Percentiles rank a stretch among this genome's conserved stretches.
Evolutionary conservation across 441 rosid species (phyloP).

Genomic region (Pelargonium australe): DNA sequence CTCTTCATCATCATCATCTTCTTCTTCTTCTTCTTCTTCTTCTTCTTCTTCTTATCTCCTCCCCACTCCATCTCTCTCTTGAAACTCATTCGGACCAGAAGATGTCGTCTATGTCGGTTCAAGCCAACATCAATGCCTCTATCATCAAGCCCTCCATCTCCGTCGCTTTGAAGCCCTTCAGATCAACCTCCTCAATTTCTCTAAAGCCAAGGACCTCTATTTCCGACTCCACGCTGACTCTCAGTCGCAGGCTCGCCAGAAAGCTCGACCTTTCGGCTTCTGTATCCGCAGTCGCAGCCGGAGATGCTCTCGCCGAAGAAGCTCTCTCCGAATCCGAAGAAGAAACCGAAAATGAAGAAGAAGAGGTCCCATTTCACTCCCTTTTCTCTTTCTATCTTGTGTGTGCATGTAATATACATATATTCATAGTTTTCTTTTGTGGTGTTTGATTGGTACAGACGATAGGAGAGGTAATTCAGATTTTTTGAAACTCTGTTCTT

Average conservation of each 20-base stretch:
- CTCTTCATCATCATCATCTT: too few species aligned
- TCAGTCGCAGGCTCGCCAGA: neutral
- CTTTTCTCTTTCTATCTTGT: too few species aligned
- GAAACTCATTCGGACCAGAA: neutral
- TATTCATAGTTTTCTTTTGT: too few species aligned
- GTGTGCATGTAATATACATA: too few species aligned
- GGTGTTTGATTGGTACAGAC: too few species aligned
- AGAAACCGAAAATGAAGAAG: neutral
- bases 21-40: too few species aligned
- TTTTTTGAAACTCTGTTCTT: too few species aligned
- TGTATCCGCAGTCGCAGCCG: neutral
- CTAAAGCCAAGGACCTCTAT: conserved; percentile 5
- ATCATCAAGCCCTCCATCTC: neutral
- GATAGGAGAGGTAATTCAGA: too few species aligned
- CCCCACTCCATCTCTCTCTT: neutral
- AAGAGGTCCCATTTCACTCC: neutral
- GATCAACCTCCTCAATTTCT: neutral
- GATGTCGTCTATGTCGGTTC: neutral
- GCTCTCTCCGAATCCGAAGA: neutral
- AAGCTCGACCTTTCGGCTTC: neutral
- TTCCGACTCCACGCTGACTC: neutral
- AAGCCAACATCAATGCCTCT: neutral
- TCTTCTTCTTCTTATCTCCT: too few species aligned
- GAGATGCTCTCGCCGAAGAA: neutral
- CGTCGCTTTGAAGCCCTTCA: neutral